Base-by-base conservation (phyloP, 306 rosid species). In the Elaeagnus macrophylla region DNA sequence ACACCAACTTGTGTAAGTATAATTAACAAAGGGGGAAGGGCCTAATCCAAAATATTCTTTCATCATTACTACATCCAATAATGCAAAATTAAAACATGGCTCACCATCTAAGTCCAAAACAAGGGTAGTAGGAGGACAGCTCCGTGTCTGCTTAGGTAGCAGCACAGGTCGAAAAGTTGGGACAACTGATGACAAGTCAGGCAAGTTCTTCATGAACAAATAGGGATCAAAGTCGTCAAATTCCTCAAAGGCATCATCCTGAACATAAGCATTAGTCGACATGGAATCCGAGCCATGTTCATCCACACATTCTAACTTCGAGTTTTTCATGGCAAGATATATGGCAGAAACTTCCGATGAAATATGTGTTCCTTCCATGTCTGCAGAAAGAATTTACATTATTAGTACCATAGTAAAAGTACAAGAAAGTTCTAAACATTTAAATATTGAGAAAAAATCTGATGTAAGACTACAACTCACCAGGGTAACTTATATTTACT, bases 31-130 rank as follows among this genome's bases (percentile, higher is more conserved):
- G 32, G 32, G 2, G 32, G 32, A 20, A 20, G 32, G 32, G 32
- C 32, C 32, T 25, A 25, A 2, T 25, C 32, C 32, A 25, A 25
- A 25, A 25, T 25, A 25, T 25, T 25, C 32, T 25, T 25, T 25
- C 32, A 25, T 25, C 32, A 25, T 25, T 25, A 25, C 2, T 25
- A 25, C 32, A 25, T 3, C 4, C 32, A 25, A 25, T 25, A 25
- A 25, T 25, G 32, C n/a, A 25, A 25, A 25, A 25, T 25, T 25
- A 25, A 25, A 25, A 25, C 2, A 5, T 25, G 4, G 2, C 84
- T 81, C 79, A 93, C 99, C 99, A 59, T 93, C 99, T 77, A 93
- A 84, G 74, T 93, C 99, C 71, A 93, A 79, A 66, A 87, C 96
- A 59, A 93, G 99, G 59, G 89, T 80, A 35, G 83, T 93, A 38